phyloP scores from a whole-genome alignment of 2,329 filamentous ascomycete genomes.

The Trichophyton benhamiae region DNA sequence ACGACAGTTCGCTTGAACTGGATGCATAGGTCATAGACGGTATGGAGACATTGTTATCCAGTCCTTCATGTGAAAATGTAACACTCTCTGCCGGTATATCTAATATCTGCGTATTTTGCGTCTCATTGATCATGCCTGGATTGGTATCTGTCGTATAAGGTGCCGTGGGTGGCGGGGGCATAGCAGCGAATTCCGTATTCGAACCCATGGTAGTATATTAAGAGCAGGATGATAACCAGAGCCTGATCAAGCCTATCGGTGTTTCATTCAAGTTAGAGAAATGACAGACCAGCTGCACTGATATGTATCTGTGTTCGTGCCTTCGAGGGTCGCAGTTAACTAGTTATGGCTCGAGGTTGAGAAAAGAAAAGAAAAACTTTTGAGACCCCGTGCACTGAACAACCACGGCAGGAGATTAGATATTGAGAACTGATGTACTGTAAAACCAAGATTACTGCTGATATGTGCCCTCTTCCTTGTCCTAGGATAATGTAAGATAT shows the following conservation, averaged over 20 bases:
- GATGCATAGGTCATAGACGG: constrained; percentile 5
- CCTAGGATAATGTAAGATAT: neutral
- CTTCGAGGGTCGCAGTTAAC: neutral
- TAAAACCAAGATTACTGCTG: neutral
- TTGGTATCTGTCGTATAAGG: neutral
- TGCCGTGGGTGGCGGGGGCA: neutral
- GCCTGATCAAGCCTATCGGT: neutral
- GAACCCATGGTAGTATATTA: neutral
- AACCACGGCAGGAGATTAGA: neutral
- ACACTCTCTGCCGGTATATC: neutral
- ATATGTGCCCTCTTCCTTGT: neutral
- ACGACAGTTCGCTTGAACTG: constrained; percentile 6
- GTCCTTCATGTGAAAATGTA: neutral
- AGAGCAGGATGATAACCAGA: neutral
- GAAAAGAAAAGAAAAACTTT: neutral
- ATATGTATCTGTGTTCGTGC: neutral
- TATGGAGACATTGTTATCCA: neutral
- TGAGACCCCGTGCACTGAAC: neutral
- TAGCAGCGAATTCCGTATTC: neutral
- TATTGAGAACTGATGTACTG: neutral
- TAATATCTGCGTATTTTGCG: neutral
- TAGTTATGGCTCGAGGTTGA: neutral
- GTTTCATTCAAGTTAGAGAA: neutral
- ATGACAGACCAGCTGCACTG: neutral
- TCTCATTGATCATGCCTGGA: neutral